Conservation (phyloP, 1,284 basidiomycete genomes). For the Heterobasidion annosum region DNA sequence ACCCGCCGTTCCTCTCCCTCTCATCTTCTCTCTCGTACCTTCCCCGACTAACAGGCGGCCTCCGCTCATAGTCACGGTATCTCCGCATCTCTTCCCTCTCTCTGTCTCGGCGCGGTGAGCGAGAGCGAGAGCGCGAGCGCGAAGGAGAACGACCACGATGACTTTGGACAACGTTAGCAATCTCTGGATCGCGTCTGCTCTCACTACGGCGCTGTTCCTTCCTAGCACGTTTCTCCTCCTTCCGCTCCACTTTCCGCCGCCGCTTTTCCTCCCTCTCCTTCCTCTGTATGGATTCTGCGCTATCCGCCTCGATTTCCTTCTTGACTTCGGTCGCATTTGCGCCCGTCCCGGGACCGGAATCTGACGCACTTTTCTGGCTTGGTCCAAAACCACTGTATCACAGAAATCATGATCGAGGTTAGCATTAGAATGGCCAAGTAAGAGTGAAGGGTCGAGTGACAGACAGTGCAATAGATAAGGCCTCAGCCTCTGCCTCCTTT, state of each 20-base stretch:
- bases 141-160: conserved; percentile 29
- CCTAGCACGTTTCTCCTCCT: conserved; percentile 44
- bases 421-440: neutral
- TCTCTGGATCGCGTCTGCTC: conserved; percentile 14
- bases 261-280: conserved; percentile 40
- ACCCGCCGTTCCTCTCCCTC: conserved; percentile 13
- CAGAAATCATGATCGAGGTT: neutral
- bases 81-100: conserved; percentile 10
- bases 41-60: conserved; percentile 18
- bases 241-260: conserved; percentile 47
- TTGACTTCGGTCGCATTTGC: conserved; percentile 18
- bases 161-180: conserved; percentile 6
- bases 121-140: conserved; percentile 29
- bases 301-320: neutral
- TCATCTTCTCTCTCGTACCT: conserved; percentile 14
- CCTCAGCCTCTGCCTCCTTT: conserved; percentile 85
- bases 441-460: conserved; percentile 17
- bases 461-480: conserved; percentile 71
- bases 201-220: conserved; percentile 37
- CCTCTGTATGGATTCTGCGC: conserved; percentile 10
- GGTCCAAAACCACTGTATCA: conserved; percentile 53
- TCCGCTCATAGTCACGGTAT: conserved; percentile 8
- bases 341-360: conserved; percentile 24
- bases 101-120: conserved; percentile 2
- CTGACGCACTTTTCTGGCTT: conserved; percentile 27